Evolutionary conservation across 768 basidiomycete species (phyloP).

Genomic region (Leccinum longicurvipes): DNA sequence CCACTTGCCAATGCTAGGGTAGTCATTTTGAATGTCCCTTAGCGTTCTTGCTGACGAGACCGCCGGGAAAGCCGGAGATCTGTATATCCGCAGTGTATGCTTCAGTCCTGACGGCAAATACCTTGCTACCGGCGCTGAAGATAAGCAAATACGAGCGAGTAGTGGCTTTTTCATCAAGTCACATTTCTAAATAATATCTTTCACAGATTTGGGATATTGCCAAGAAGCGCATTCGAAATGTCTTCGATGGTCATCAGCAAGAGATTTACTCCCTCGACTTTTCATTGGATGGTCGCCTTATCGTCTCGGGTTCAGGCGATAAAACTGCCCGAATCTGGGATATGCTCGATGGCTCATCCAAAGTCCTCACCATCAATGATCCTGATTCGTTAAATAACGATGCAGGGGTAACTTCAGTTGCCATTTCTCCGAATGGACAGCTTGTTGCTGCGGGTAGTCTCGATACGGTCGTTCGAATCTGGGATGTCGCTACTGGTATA

Average conservation of each 20-base stretch:
- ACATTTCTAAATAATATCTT: slow-evolving; percentile 12
- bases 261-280: slow-evolving; percentile 96
- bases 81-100: slow-evolving; percentile 87
- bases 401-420: slow-evolving; percentile 76
- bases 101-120: slow-evolving; percentile 72
- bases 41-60: slow-evolving; percentile 78
- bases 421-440: slow-evolving; percentile 71
- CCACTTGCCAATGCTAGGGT: background rate
- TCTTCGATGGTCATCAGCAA: slow-evolving; percentile 87
- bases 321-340: slow-evolving; percentile 75
- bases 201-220: slow-evolving; percentile 88
- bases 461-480: slow-evolving; percentile 77
- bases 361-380: slow-evolving; percentile 40
- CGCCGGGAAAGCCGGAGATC: slow-evolving; percentile 70
- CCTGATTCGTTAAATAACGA: slow-evolving; percentile 48
- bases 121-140: slow-evolving; percentile 83
- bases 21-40: slow-evolving; percentile 9
- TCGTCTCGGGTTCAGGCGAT: slow-evolving; percentile 86
- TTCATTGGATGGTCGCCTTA: slow-evolving; percentile 77
- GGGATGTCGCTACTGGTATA: slow-evolving; percentile 65
- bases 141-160: slow-evolving; percentile 83
- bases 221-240: slow-evolving; percentile 70
- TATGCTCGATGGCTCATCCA: slow-evolving; percentile 35
- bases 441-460: slow-evolving; percentile 66
- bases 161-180: background rate